Base-by-base conservation (phyloP, 495 filamentous ascomycete species). In the Aspergillus nidulans region DNA sequence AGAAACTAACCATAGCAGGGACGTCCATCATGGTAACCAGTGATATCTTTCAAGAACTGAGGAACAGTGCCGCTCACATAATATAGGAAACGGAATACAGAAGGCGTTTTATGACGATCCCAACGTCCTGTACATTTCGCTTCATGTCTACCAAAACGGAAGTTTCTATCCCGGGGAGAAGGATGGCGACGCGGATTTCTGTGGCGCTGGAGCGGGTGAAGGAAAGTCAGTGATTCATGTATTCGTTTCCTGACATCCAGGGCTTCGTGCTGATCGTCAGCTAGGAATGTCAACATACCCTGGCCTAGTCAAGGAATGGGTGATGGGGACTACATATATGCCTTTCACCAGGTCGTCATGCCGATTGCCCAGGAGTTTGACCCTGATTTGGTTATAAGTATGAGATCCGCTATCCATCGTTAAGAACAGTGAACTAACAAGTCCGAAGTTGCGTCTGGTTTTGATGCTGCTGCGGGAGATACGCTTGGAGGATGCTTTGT, bases 261-360 rank as follows among this genome's bases (percentile, higher is more conserved):
- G 21, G n/a, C 28, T 15, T 36, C 15, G 34, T 4, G 59, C 57
- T 67, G 10, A 72, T 32, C 21, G 18, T 3, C 15, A 7, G 51
- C 23, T 54, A 90, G 85, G 67, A 99, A 96, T 67, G 82, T 99
- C 59, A 99, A 99, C 64, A 90, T 99, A 50, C 91, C 89, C 1
- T 99, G 95, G 95, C 79, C 84, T 40, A 83, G 83, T 21, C 89
- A 94, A 57, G 92, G 91, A 2, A 96, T 97, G 91, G 90, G 90
- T 2, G 95, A 99, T 71, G 92, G 87, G 3, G 94, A 99, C 66
- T 99, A 99, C 70, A 83, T 97, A 72, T 89, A 85, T 56, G 94
- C 94, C 9, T 99, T 99, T 65, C 91, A 97, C 56, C 83, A 91
- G 64, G 85, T 97, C 24, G 87, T 97, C n/a, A 96, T 99, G 90